Conservation (phyloP, 2,329 filamentous ascomycete genomes). For the Neonectria faginata region DNA sequence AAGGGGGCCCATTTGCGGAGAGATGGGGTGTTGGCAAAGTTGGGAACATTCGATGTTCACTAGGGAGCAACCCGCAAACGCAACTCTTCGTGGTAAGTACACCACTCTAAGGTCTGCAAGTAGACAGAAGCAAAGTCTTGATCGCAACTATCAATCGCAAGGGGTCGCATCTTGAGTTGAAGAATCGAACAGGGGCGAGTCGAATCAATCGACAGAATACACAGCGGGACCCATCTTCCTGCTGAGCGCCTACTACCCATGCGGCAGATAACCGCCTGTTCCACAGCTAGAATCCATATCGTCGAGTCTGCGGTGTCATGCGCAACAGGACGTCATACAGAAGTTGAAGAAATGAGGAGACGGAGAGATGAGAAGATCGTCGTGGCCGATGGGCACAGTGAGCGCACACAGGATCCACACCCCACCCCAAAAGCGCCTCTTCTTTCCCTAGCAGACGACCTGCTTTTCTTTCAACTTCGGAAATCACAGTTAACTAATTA, state of each 20-base stretch:
- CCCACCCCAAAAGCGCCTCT: neutral
- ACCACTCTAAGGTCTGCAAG: neutral
- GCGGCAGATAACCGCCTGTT: neutral
- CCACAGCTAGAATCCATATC: neutral
- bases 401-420: neutral
- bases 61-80: neutral
- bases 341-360: constrained; percentile 4
- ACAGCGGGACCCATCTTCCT: neutral
- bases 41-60: neutral
- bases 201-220: neutral
- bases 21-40: neutral
- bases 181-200: neutral
- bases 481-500: neutral
- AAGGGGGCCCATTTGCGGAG: constrained; percentile 5
- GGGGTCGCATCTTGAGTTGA: neutral
- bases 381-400: neutral
- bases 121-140: neutral
- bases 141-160: neutral
- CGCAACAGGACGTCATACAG: neutral
- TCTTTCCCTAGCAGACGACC: neutral
- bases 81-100: neutral
- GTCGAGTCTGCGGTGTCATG: constrained; percentile 7
- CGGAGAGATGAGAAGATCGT: constrained; percentile 2
- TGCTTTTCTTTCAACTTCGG: neutral
- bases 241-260: neutral